Evolutionary conservation across 2,329 filamentous ascomycete genomes (phyloP), one percentile per base, ranked within the genome.

Genomic region (Aspergillus floridensis): DNA sequence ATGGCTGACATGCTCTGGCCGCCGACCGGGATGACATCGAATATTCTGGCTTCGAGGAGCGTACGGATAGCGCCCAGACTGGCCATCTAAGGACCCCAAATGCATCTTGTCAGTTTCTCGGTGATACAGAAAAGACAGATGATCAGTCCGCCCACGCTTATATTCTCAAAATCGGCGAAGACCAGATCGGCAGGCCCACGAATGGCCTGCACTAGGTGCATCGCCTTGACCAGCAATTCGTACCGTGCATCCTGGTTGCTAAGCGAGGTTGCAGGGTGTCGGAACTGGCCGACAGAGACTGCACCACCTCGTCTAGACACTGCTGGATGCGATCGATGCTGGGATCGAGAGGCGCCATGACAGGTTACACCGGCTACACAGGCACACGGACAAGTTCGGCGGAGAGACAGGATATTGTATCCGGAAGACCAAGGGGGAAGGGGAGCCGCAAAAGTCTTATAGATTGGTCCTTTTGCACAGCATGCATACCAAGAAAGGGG

Each of bases 131-230:
- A 26, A 26, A 29, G 2, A 2, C 2, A 29, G 26, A 29, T 29
- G 26, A 29, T 10, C 7, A 3, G 26, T 29, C 26, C 8, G 31
- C 12, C 32, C 14, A 16, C 10, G 19, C 50, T 6, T 22, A 62
- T 59, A 57, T 64, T 49, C 29, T 65, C 63, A n/a, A 65, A 62
- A 6, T 62, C 56, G n/a, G 58, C 57, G 58, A 66, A 68, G 5
- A 67, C 57, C 49, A 62, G 58, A 29, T 67, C 62, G 11, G 57
- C 61, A n/a, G 66, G 66, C 6, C 66, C 66, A 14, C 62, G 64
- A 32, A 68, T 61, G 6, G 64, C 63, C 35, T 64, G 62, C 8
- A 60, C 21, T 41, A 64, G 58, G 4, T 49, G 55, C 22, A 53
- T 54, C 32, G 62, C 59, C 35, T 63, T 59, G 4, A 29, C 16